Evolutionary conservation across 331 rosid species (phyloP).

Genomic region (Prunus yedoensis): DNA sequence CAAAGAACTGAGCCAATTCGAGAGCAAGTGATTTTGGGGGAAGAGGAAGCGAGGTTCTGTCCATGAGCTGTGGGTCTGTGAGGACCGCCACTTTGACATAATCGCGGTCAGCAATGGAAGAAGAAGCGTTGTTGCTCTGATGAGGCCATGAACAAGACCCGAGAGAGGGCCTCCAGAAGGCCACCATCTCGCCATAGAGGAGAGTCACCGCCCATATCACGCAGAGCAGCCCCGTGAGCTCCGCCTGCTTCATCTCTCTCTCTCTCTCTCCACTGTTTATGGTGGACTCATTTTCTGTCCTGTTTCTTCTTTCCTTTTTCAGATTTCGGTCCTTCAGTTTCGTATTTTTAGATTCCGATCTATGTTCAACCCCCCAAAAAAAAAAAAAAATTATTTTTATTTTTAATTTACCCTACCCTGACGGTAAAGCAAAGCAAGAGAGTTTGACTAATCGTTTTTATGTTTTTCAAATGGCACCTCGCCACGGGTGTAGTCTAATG

Average conservation of each 20-base stretch:
- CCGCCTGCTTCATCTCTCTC: conserved; percentile 62
- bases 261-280: background rate
- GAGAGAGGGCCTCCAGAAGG: conserved; percentile 56
- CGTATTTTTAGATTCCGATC: background rate
- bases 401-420: too few relatives aligned
- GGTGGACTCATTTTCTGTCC: background rate
- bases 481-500: too few relatives aligned
- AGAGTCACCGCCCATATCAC: conserved; percentile 57
- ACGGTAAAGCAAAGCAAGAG: too few relatives aligned
- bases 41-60: conserved; percentile 68
- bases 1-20: conserved; percentile 69
- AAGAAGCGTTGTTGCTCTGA: background rate
- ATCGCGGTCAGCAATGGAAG: conserved; percentile 39
- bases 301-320: background rate
- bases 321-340: background rate
- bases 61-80: conserved; percentile 91
- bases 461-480: too few relatives aligned
- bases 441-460: too few relatives aligned
- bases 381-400: background rate
- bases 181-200: conserved; percentile 76
- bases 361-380: background rate
- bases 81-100: conserved; percentile 68
- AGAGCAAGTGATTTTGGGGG: conserved; percentile 66
- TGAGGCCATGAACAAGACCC: conserved; percentile 64
- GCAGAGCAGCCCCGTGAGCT: conserved; percentile 54